Conservation (phyloP, 139 green algal genomes). For the Haematococcus sp. region DNA sequence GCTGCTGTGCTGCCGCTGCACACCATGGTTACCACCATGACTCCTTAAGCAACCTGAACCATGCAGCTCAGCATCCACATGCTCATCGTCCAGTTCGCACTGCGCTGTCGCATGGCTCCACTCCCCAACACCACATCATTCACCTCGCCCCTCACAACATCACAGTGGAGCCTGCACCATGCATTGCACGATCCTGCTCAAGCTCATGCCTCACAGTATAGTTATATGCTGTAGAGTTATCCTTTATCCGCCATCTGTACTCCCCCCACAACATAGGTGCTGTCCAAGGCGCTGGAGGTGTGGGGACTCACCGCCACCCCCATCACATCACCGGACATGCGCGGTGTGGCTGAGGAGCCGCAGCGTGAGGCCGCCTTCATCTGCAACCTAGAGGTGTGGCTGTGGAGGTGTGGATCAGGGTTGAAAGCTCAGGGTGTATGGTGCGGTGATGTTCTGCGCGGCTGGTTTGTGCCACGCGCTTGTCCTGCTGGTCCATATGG, state of each 20-base stretch:
- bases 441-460: not conserved
- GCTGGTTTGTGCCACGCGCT: not conserved
- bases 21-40: too few species aligned
- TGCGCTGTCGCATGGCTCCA: too few species aligned
- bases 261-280: too few species aligned
- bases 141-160: conserved; percentile 10
- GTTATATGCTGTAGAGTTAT: too few species aligned
- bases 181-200: not conserved
- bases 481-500: not conserved
- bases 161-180: not conserved
- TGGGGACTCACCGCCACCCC: conserved; percentile 55
- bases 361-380: conserved; percentile 70
- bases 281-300: conserved; percentile 70
- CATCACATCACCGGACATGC: conserved; percentile 27
- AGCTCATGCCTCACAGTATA: too few species aligned
- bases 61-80: too few species aligned
- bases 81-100: too few species aligned
- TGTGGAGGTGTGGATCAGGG: not conserved
- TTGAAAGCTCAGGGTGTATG: not conserved
- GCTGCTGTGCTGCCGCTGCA: too few species aligned
- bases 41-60: too few species aligned
- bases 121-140: not conserved
- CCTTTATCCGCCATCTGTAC: too few species aligned
- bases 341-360: conserved; percentile 35
- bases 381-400: conserved; percentile 70